Conservation (phyloP, 352 stramenopile species). For the Globisporangium abappressorium region DNA sequence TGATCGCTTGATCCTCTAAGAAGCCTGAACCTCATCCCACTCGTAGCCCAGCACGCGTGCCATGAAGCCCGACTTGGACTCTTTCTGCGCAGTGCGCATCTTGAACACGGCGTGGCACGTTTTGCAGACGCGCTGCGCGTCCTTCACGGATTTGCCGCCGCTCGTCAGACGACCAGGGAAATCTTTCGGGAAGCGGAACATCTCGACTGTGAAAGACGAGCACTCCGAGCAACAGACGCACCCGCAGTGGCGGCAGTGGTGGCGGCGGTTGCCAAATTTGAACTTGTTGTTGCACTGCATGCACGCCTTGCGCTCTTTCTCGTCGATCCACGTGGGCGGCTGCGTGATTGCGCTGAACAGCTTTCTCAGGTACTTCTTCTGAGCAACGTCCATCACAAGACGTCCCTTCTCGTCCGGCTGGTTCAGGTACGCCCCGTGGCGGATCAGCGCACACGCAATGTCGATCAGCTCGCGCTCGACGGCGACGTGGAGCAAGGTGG, state of each 20-base stretch:
- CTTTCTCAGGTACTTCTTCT: constrained; percentile 82
- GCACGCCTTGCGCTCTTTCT: constrained; percentile 66
- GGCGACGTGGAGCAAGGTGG: constrained; percentile 78
- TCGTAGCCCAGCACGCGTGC: constrained; percentile 80
- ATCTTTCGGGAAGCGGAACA: constrained; percentile 81
- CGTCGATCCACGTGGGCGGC: constrained; percentile 78
- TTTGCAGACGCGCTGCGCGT: constrained; percentile 78
- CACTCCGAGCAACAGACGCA: constrained; percentile 85
- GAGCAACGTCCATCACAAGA: constrained; percentile 72
- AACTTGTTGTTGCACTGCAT: constrained; percentile 74
- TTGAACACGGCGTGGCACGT: constrained; percentile 87
- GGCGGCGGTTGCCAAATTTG: constrained; percentile 76
- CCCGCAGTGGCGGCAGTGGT: constrained; percentile 85
- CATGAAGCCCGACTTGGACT: constrained; percentile 85
- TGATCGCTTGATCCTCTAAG: constrained; percentile 3
- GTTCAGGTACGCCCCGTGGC: constrained; percentile 71
- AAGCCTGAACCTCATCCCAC: constrained; percentile 74
- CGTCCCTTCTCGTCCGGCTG: constrained; percentile 64
- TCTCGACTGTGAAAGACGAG: constrained; percentile 73
- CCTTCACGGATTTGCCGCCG: constrained; percentile 68
- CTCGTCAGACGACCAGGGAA: constrained; percentile 67
- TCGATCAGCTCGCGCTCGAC: constrained; percentile 83
- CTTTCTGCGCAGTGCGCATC: constrained; percentile 74
- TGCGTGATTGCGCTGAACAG: constrained; percentile 75
- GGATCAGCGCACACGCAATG: constrained; percentile 69